Evolutionary conservation across 768 basidiomycete genomes (phyloP), one percentile per base, ranked within the genome.

Genomic region (Naganishia vaughanmartiniae): DNA sequence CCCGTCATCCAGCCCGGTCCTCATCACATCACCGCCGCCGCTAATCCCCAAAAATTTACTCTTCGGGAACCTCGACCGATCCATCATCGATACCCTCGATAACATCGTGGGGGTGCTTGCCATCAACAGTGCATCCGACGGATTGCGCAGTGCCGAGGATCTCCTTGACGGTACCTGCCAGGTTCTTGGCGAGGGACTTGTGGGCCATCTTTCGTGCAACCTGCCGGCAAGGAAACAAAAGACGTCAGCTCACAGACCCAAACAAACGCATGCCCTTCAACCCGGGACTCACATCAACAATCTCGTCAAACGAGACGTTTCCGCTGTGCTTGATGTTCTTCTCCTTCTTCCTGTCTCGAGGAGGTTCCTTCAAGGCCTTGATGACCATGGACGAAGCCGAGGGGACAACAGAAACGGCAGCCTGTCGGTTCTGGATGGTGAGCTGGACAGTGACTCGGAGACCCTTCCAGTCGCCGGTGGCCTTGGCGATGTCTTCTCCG

Each of bases 401-500:
- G 76, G 95, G 95, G 65, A 99, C 95, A 77, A 98, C 94, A 70
- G 93, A 86, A 79, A 97, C 93, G 75, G 90, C 85, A 67, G 96
- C 96, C 88, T 99, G 96, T 83, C 96, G 93, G 85, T 99, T 99
- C 87, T 98, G 96, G 83, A 98, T 97, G 71, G 95, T 98, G 72
- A 98, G 88, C 83, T 97, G 93, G 75, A 98, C 93, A 75, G 96
- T 98, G 71, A 99, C 95, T 73, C 94, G 92, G 81, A 98, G 92
- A 85, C 96, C 96, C 84, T 99, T 99, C 96, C 96, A 99, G 82
- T 89, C 89, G 57, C 89, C 87, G 72, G 96, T 99, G 70, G 95
- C 95, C 83, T 99, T 99, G 78, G 96, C 96, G 82, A 99, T 99
- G 84, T 99, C 96, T 92, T 99, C 96, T 84, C 96, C 96, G 84